Evolutionary conservation across 1,284 basidiomycete genomes (phyloP).

Genomic region (Cystobasidium pallidum): DNA sequence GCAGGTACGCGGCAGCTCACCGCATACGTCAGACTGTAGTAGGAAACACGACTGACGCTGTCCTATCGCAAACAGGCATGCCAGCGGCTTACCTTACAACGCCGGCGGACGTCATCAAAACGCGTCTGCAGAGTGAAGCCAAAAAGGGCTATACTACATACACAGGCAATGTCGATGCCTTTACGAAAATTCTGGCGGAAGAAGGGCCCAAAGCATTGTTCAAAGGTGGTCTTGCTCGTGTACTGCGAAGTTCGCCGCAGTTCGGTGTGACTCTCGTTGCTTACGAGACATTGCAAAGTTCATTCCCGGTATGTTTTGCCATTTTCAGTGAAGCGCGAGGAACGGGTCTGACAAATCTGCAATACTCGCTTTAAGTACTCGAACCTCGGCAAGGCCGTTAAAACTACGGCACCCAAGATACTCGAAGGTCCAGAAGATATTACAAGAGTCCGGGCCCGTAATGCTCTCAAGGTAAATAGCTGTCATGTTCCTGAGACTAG

Average conservation of each 20-base stretch:
- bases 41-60: no score
- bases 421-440: constrained; percentile 75
- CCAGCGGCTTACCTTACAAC: constrained; percentile 70
- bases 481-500: no score
- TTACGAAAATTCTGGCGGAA: constrained; percentile 75
- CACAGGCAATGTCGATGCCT: constrained; percentile 86
- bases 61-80: constrained; percentile 25
- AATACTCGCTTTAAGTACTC: no score
- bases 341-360: no score
- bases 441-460: constrained; percentile 81
- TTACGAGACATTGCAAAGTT: constrained; percentile 68
- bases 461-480: constrained; percentile 77
- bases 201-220: constrained; percentile 88
- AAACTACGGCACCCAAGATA: constrained; percentile 67
- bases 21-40: no score
- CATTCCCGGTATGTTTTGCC: constrained; percentile 63
- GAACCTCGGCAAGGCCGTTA: constrained; percentile 23
- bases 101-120: constrained; percentile 94
- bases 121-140: constrained; percentile 95
- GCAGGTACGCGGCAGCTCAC: constrained; percentile 65
- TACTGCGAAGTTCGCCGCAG: constrained; percentile 70
- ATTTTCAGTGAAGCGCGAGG: no score
- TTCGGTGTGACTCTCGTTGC: constrained; percentile 60
- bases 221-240: constrained; percentile 91
- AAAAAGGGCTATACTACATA: constrained; percentile 89